Evolutionary conservation across 768 basidiomycete species (phyloP).

Genomic region (Lyophyllum shimeji): DNA sequence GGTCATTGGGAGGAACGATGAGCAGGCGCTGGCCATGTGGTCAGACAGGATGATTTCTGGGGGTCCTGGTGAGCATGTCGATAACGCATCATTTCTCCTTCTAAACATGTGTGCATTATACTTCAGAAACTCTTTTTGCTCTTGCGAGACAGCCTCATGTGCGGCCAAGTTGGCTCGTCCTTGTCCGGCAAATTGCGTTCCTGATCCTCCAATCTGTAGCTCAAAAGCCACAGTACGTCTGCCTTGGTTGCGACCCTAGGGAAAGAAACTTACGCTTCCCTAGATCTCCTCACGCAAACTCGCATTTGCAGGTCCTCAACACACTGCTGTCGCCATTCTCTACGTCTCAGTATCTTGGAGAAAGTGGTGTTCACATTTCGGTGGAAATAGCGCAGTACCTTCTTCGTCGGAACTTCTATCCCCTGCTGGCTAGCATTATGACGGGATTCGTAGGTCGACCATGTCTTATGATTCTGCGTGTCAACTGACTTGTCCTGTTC

Average conservation of each 20-base stretch:
- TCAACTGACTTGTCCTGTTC: conserved; percentile 4
- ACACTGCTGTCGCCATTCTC: conserved; percentile 38
- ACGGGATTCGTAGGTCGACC: conserved; percentile 47
- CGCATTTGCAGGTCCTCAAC: conserved; percentile 53
- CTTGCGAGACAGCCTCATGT: conserved; percentile 34
- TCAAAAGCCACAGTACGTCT: conserved; percentile 46
- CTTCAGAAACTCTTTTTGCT: conserved; percentile 41
- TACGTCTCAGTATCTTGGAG: conserved; percentile 26
- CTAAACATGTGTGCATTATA: not conserved
- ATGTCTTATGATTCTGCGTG: no score
- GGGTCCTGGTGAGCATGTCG: conserved; percentile 28
- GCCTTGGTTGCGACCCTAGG: not conserved
- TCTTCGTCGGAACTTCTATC: conserved; percentile 46
- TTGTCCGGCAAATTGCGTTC: conserved; percentile 49
- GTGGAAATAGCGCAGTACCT: conserved; percentile 43
- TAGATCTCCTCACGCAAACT: conserved; percentile 47
- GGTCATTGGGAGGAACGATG: conserved; percentile 52
- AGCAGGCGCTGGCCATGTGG: conserved; percentile 48
- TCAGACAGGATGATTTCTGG: conserved; percentile 32
- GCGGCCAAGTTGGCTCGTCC: conserved; percentile 55
- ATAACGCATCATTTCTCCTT: not conserved
- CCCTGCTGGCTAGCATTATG: conserved; percentile 39
- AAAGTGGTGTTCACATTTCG: conserved; percentile 29
- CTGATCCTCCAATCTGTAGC: conserved; percentile 56
- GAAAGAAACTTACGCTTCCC: not conserved